Conservation (phyloP, 257 asterid genomes). For the Apocynum venetum region DNA sequence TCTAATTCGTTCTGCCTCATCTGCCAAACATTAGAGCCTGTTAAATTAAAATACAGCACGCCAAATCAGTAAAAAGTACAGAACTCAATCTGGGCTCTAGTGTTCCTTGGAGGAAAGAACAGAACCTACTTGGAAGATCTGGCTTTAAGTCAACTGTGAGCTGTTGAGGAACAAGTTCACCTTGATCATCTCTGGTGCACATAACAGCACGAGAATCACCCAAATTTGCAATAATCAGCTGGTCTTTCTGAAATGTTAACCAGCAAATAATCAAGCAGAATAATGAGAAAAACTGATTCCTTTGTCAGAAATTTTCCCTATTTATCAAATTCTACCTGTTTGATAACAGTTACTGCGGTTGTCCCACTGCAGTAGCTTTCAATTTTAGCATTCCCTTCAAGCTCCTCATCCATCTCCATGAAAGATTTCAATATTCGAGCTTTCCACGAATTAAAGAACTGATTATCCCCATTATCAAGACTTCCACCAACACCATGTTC, state of each 20-base stretch:
- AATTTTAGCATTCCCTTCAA: conserved; percentile 42
- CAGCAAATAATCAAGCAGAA: too few relatives aligned
- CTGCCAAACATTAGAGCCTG: conserved; percentile 22
- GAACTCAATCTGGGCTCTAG: not conserved
- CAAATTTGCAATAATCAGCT: conserved; percentile 61
- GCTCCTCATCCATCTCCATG: conserved; percentile 62
- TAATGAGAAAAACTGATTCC: too few relatives aligned
- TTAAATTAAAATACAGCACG: not conserved
- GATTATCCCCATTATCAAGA: conserved; percentile 19
- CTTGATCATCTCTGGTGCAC: conserved; percentile 48
- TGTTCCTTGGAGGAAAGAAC: too few relatives aligned
- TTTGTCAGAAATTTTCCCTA: not conserved
- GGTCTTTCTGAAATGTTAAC: conserved; percentile 48
- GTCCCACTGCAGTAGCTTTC: conserved; percentile 87
- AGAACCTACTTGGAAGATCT: conserved; percentile 56
- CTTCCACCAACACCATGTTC: conserved; percentile 13
- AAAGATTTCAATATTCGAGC: conserved; percentile 44
- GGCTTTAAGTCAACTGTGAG: conserved; percentile 87
- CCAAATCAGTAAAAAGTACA: too few relatives aligned
- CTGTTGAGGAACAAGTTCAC: conserved; percentile 56
- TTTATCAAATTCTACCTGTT: conserved; percentile 39
- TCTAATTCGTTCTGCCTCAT: conserved; percentile 54
- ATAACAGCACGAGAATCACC: conserved; percentile 89
- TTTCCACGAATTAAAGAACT: conserved; percentile 56
- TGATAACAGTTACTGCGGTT: conserved; percentile 66